Conservation (phyloP, 306 rosid species). For the Trifolium pratense region DNA sequence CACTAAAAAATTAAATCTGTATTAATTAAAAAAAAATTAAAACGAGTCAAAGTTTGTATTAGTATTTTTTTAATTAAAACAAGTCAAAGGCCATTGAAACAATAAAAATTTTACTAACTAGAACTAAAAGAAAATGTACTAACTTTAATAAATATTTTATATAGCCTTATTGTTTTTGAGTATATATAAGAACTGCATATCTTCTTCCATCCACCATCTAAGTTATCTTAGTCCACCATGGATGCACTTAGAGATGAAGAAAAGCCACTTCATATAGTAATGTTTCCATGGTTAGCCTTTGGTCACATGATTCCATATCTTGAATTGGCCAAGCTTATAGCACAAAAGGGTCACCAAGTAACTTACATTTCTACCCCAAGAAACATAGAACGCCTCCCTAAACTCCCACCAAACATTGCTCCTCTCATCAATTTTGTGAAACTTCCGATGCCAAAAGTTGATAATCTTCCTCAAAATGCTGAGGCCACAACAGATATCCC, state of each 20-base stretch:
- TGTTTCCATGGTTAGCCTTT: slow-evolving; percentile 67
- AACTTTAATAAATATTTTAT: too few species aligned
- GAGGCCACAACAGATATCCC: slow-evolving; percentile 59
- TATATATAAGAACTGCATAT: too few species aligned
- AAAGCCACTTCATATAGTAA: slow-evolving; percentile 50
- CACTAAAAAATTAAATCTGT: too few species aligned
- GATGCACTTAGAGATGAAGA: not conserved
- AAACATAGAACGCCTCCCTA: slow-evolving; percentile 65
- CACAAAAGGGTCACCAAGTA: slow-evolving; percentile 57
- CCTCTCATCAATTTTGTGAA: slow-evolving; percentile 43
- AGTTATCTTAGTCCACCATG: not conserved
- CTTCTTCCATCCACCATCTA: too few species aligned
- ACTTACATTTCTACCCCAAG: slow-evolving; percentile 62
- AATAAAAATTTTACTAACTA: too few species aligned
- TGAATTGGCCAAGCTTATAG: slow-evolving; percentile 54
- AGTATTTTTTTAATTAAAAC: too few species aligned
- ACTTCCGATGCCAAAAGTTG: slow-evolving; percentile 44
- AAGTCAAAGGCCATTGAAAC: too few species aligned
- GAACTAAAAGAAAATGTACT: too few species aligned
- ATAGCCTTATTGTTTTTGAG: too few species aligned
- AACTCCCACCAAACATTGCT: slow-evolving; percentile 17
- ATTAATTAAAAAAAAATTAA: too few species aligned
- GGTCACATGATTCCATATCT: slow-evolving; percentile 62
- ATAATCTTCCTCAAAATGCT: slow-evolving; percentile 49
- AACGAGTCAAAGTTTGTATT: too few species aligned